Evolutionary conservation across 208 protist genomes (phyloP).

Genomic region (Crithidia fasciculata): DNA sequence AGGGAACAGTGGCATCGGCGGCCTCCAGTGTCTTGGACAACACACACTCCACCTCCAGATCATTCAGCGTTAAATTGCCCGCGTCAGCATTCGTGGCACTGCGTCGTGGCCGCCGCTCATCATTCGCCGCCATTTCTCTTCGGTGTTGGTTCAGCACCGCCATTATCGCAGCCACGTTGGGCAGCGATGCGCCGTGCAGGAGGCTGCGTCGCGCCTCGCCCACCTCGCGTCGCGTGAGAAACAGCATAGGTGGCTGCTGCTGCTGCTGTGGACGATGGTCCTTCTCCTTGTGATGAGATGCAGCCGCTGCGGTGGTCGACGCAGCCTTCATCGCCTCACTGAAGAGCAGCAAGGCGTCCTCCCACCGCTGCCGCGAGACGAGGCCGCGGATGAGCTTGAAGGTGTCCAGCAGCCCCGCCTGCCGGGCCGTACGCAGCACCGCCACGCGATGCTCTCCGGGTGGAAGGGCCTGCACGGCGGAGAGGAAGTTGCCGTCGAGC

Average conservation of each 20-base stretch:
- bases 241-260: too few relatives aligned
- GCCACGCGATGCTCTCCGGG: constrained; percentile 29
- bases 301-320: not conserved
- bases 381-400: constrained; percentile 68
- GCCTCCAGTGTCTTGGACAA: constrained; percentile 45
- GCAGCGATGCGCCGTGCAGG: constrained; percentile 34
- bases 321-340: constrained; percentile 25
- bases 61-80: constrained; percentile 32
- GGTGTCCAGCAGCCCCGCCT: constrained; percentile 39
- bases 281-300: not conserved
- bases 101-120: not conserved
- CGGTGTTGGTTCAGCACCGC: constrained; percentile 30
- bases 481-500: constrained; percentile 64
- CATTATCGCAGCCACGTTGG: constrained; percentile 34
- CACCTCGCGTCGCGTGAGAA: constrained; percentile 43
- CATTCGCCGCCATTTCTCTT: not conserved
- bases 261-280: too few relatives aligned
- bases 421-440: constrained; percentile 36
- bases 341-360: constrained; percentile 50
- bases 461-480: constrained; percentile 45
- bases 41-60: constrained; percentile 60
- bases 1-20: not conserved
- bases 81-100: not conserved
- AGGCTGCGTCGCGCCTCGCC: constrained; percentile 44
- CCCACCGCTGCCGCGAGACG: constrained; percentile 37